phyloP scores from a whole-genome alignment of 371 early-diverging fungal genomes.

The Syncephalastrum sp. region DNA sequence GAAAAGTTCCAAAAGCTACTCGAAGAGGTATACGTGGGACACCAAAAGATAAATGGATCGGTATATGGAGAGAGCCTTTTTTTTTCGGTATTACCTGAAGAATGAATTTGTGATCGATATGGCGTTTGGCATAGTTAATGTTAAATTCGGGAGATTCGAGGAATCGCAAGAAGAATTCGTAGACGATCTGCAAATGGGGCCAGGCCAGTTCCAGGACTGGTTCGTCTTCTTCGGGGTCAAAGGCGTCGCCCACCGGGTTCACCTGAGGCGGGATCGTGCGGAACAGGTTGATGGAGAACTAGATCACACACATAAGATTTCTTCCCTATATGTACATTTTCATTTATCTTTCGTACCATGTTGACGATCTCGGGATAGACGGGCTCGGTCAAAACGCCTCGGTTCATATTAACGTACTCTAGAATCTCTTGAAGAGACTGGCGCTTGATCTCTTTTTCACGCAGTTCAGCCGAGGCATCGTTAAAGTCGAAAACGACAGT shows the following conservation, averaged over 20 bases:
- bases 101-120: constrained; percentile 92
- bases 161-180: constrained; percentile 94
- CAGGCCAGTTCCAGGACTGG: constrained; percentile 93
- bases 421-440: constrained; percentile 87
- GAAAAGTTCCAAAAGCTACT: constrained; percentile 91
- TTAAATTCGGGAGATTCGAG: constrained; percentile 96
- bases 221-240: constrained; percentile 98
- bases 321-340: background rate
- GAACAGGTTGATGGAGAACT: constrained; percentile 92
- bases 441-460: constrained; percentile 94
- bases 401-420: constrained; percentile 86
- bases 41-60: too few relatives aligned
- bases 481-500: constrained; percentile 91
- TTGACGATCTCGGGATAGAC: constrained; percentile 88
- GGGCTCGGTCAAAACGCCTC: constrained; percentile 83
- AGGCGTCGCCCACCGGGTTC: constrained; percentile 93
- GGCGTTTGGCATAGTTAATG: constrained; percentile 91
- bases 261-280: constrained; percentile 95
- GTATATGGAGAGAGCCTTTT: too few relatives aligned
- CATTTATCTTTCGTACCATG: constrained; percentile 70
- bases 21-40: background rate
- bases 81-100: constrained; percentile 58
- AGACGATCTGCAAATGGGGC: constrained; percentile 97
- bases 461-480: constrained; percentile 82
- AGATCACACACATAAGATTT: constrained; percentile 4